Evolutionary conservation across 352 stramenopile species (phyloP), one percentile per base, ranked within the genome.

Genomic region (Globisporangium orthogonon): DNA sequence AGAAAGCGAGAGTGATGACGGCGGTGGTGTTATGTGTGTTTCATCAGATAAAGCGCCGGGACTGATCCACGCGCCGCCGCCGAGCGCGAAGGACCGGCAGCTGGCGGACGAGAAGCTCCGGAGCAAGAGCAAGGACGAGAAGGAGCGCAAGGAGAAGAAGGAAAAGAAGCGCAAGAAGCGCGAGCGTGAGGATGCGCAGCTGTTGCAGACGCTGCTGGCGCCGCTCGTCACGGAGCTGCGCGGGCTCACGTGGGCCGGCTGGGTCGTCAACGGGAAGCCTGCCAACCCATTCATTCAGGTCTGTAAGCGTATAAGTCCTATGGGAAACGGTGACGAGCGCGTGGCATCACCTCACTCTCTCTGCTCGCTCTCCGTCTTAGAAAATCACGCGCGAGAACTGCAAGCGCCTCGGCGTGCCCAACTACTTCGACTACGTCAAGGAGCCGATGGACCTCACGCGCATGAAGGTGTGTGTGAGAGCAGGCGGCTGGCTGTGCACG

Each of bases 321-420:
- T 5, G 7, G 17, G 1, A 7, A 23, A 5, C 28, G 41, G 41
- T 37, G 33, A 37, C 33, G 33, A 5, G 33, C 33, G 10, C 41
- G 17, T 6, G 41, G 23, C 14, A 2, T 29, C 1, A 28, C 5
- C 15, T 18, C 1, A 39, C 28, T 44, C 23, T 52, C 31, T 3
- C 45, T 5, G 15, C 18, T 13, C 10, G n/a, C n/a, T n/a, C n/a
- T n/a, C 5, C 40, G 23, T 52, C 40, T 7, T 11, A 72, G 56
- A 94, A 94, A 66, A 90, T 91, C 65, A 94, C 84, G 11, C 76
- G 76, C 40, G 82, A 94, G 0, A 94, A 94, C 63, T 94, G 84
- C 74, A 89, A 90, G 65, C 69, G 78, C 14, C 70, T 92, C 0
- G 82, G 82, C 15, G 82, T 94, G 17, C 78, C 79, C 33, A 91